Evolutionary conservation across 129 eudicot species (phyloP), one percentile per base, ranked within the genome.

Genomic region (Saussurea involucrata): DNA sequence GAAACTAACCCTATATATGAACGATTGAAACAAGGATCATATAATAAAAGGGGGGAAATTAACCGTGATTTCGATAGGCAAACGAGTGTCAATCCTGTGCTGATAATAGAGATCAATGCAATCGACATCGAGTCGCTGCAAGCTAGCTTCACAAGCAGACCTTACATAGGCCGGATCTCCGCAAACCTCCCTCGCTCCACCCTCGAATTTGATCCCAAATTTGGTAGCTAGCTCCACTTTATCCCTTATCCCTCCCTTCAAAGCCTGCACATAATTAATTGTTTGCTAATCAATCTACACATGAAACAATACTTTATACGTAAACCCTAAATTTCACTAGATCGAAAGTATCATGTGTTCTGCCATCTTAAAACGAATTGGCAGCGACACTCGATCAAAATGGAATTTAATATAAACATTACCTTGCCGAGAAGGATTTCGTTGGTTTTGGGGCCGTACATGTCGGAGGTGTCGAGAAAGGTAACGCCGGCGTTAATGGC

Each of bases 51-150:
- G 61, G 17, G 7, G 44, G 58, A 67, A 68, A 75, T 73, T 53
- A 71, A 83, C 92, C 78, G 90, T 85, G 76, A 80, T 85, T 64
- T 88, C 90, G 36, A 88, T 88, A 17, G 93, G 90, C 42, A 86
- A 63, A 18, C 73, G 61, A 29, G 84, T 86, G 60, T 86, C 92
- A 40, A 88, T 77, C 27, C 88, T 77, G 17, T 88, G 92, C 61
- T 79, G 83, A 74, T 88, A 87, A 67, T 87, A 85, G 28, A 82
- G 83, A 78, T 87, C 88, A 44, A 78, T 87, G 80, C 71, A 84
- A 77, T 83, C 81, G 7, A 85, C 69, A 3, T 63, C 86, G 42
- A 88, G 87, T 34, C 89, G 61, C 66, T 83, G 68, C 80, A 88
- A 68, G 78, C 89, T 85, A 28, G 86, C 92, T 78, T 80, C 92